Percentiles rank a stretch among this genome's conserved stretches.
phyloP scores from a whole-genome alignment of 345 rosid species.

The Dipteronia sinensis region DNA sequence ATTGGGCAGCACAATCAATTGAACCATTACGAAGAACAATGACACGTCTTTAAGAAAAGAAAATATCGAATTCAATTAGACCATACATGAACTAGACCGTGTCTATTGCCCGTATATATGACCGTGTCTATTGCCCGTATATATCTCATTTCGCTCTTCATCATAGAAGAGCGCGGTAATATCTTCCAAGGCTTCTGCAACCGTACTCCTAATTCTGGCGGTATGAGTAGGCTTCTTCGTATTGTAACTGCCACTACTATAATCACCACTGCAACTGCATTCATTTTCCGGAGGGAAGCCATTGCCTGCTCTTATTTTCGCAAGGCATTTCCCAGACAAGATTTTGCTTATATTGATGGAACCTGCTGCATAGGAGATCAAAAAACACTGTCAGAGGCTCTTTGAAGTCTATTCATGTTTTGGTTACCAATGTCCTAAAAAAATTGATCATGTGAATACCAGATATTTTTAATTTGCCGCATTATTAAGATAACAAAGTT shows the following conservation, averaged over 20 bases:
- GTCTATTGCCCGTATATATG: too few species aligned
- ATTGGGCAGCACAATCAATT: slow-evolving; percentile 16
- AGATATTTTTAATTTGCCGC: not conserved
- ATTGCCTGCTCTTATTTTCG: slow-evolving; percentile 58
- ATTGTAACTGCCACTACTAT: slow-evolving; percentile 25
- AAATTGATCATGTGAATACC: not conserved
- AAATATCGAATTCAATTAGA: slow-evolving; percentile 43
- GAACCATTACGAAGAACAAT: slow-evolving; percentile 11
- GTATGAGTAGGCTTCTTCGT: slow-evolving; percentile 22
- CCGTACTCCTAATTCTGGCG: slow-evolving; percentile 51
- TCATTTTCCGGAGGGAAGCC: slow-evolving; percentile 37
- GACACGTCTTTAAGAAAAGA: slow-evolving; percentile 5
- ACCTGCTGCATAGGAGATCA: slow-evolving; percentile 53
- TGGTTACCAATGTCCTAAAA: not conserved
- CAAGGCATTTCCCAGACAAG: slow-evolving; percentile 69
- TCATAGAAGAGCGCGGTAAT: slow-evolving; percentile 78
- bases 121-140: too few species aligned
- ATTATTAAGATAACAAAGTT: not conserved
- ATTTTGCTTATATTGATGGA: slow-evolving; percentile 69
- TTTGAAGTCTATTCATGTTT: not conserved
- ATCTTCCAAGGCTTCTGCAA: slow-evolving; percentile 72
- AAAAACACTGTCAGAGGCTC: not conserved
- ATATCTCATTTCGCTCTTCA: slow-evolving; percentile 77
- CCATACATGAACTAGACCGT: slow-evolving; percentile 77
- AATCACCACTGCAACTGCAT: slow-evolving; percentile 32